These are phyloP conservation scores for Sclerotiophoma versabilis DNA, from an alignment of 2,329 filamentous ascomycete genomes.

Conservation along the genomic window DNA sequence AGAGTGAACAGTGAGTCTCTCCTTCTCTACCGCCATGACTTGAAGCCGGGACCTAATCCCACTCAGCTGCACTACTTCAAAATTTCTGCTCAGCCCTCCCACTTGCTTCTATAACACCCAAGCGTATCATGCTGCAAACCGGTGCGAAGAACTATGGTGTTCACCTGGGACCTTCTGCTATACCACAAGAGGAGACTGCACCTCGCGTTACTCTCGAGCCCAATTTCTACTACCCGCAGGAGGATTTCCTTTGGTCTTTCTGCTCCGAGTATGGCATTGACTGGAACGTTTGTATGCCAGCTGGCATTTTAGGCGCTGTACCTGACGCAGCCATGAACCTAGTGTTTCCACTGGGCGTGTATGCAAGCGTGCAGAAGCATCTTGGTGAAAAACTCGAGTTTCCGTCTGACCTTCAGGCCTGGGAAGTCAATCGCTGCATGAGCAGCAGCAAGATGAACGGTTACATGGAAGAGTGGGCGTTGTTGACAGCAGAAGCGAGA, in stretches of 20 bases:
- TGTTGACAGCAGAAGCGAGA: slow-evolving; percentile 50
- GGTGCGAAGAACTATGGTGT: slow-evolving; percentile 62
- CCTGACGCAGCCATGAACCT: slow-evolving; percentile 61
- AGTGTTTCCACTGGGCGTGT: slow-evolving; percentile 57
- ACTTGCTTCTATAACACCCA: slow-evolving; percentile 53
- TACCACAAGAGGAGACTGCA: slow-evolving; percentile 57
- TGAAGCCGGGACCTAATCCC: background rate
- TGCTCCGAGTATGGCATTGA: slow-evolving; percentile 47
- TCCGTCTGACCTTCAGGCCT: slow-evolving; percentile 53
- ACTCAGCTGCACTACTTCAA: slow-evolving; percentile 47
- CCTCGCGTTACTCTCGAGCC: slow-evolving; percentile 53
- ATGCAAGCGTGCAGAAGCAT: slow-evolving; percentile 57
- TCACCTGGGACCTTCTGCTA: slow-evolving; percentile 55
- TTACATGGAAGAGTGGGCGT: slow-evolving; percentile 61
- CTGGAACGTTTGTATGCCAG: slow-evolving; percentile 60
- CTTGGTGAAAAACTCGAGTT: slow-evolving; percentile 53
- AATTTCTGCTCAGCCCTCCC: slow-evolving; percentile 59
- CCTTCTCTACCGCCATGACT: background rate
- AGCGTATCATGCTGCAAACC: slow-evolving; percentile 59
- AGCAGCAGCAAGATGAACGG: slow-evolving; percentile 58
- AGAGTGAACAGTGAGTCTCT: slow-evolving; percentile 52
- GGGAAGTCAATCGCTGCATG: slow-evolving; percentile 54
- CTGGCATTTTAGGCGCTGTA: slow-evolving; percentile 58
- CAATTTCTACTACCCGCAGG: slow-evolving; percentile 65
- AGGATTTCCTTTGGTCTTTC: slow-evolving; percentile 57